Base-by-base conservation (phyloP, 2,329 filamentous ascomycete genomes). In the Sphaerulina populicola region DNA sequence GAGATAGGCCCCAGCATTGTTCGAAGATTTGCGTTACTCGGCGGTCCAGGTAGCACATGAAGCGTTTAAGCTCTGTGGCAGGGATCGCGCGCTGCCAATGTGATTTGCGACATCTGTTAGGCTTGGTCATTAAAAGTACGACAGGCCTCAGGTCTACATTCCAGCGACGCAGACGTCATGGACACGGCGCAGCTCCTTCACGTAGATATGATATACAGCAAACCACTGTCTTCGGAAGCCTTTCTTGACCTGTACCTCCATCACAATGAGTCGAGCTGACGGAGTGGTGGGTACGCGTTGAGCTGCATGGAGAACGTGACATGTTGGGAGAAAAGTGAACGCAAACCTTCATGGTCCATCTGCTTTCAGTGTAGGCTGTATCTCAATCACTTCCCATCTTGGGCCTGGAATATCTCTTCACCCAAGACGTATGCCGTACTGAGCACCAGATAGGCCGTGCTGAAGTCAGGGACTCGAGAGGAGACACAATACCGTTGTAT, bases 1-100 rank as follows among this genome's bases (percentile, higher is more conserved):
- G 91, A 96, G 75, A 90, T 94, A 68, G 91, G 93, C 14, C 91
- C 91, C 12, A 90, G 88, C 69, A 96, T 96, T 70, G 91, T 96
- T 54, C 81, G 91, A 71, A 83, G 91, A 73, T 97, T 97, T 70
- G 91, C 90, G 57, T 77, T 97, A 58, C 76, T 97, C 57, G 93
- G 93, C 68, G 93, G 91, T 18, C 93, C 93, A 9, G 91, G 90
- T 44, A 86, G 85, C 64, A 85, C 85, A 63, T 89, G 27, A 54
- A 14, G 31, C 31, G 6, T 5, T 35, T 27, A 27, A 3, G 23
- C 23, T 27, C 2, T 27, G 23, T 27, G 6, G 23, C 23, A 27
- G 6, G 23, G 23, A 27, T 27, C 23, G 23, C 23, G 23, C 23
- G 23, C 23, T 6, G 6, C 23, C 5, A 7, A 4, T 4, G 5